Evolutionary conservation across 108 stramenopile genomes (phyloP).

Genomic region (Fistulifera solaris): DNA sequence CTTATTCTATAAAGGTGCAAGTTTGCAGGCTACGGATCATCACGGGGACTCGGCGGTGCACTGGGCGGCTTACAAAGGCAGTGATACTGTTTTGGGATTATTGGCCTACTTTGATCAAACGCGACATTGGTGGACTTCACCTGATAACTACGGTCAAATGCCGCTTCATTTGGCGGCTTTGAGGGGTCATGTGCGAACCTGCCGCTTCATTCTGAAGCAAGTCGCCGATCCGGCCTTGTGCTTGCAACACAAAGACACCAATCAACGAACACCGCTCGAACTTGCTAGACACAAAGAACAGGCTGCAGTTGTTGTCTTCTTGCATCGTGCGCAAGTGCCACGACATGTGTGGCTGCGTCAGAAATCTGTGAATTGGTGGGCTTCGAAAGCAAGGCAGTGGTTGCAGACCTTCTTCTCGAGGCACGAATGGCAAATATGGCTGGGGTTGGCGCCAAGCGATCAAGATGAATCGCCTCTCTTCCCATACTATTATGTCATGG

Average conservation of each 20-base stretch:
- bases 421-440: slow-evolving; percentile 62
- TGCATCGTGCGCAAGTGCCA: slow-evolving; percentile 28
- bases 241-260: slow-evolving; percentile 40
- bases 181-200: slow-evolving; percentile 76
- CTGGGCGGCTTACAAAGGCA: slow-evolving; percentile 97
- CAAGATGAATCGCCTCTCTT: slow-evolving; percentile 58
- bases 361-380: background rate
- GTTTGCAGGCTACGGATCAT: slow-evolving; percentile 66
- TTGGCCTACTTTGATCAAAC: slow-evolving; percentile 54
- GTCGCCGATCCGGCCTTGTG: background rate
- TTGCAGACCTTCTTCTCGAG: slow-evolving; percentile 22
- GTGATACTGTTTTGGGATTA: slow-evolving; percentile 77
- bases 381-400: background rate
- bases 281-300: slow-evolving; percentile 77
- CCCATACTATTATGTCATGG: slow-evolving; percentile 64
- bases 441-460: slow-evolving; percentile 49
- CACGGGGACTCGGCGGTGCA: slow-evolving; percentile 86
- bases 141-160: slow-evolving; percentile 89
- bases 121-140: slow-evolving; percentile 20
- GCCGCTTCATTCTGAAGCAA: slow-evolving; percentile 60
- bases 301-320: slow-evolving; percentile 41
- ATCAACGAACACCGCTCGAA: slow-evolving; percentile 65
- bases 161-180: slow-evolving; percentile 89
- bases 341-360: background rate
- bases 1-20: slow-evolving; percentile 72